Evolutionary conservation across 352 stramenopile species (phyloP), one percentile per base, ranked within the genome.

Genomic region (Globisporangium orthogonon): DNA sequence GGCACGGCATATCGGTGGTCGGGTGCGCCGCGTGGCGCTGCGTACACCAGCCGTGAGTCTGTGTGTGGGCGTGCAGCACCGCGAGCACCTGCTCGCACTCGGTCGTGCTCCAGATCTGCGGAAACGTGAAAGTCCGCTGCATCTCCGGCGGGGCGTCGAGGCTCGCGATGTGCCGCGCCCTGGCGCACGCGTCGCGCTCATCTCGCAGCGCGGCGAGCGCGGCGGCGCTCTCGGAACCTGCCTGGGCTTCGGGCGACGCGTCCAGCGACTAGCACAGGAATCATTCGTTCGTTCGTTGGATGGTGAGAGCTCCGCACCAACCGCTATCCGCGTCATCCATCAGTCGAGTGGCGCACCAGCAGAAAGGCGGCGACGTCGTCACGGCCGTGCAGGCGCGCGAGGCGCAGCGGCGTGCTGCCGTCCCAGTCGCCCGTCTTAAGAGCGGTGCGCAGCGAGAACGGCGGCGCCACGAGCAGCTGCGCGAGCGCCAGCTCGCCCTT

Each of bases 1-100:
- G 78, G 39, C 78, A 83, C 11, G 85, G 83, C 55, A 96, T 70
- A 53, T 96, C 87, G 7, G 85, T 95, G 33, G 87, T 96, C 31
- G 86, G 80, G 57, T 94, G 94, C 29, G 78, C 84, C 0, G 78
- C 68, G 46, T 96, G 87, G 7, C 87, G 75, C 54, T 89, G 79
- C 52, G 68, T 90, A 59, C 71, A 81, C 87, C 85, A 96, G 11
- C 87, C 85, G 5, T 70, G 66, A 7, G 69, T 44, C 13, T 40
- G 41, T 0, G 76, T 81, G 28, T 74, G 43, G 6, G 59, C 62
- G 23, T 79, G 69, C 3, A 94, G 61, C 55, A 67, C 68, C 18
- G 47, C 31, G 7, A 77, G 58, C 50, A 93, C 62, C 11, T 68
- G 58, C 3, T 56, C 35, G 17, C 73, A 87, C 62, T 94, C 83